phyloP scores from a whole-genome alignment of 768 basidiomycete genomes.

The Harrya chromipes region DNA sequence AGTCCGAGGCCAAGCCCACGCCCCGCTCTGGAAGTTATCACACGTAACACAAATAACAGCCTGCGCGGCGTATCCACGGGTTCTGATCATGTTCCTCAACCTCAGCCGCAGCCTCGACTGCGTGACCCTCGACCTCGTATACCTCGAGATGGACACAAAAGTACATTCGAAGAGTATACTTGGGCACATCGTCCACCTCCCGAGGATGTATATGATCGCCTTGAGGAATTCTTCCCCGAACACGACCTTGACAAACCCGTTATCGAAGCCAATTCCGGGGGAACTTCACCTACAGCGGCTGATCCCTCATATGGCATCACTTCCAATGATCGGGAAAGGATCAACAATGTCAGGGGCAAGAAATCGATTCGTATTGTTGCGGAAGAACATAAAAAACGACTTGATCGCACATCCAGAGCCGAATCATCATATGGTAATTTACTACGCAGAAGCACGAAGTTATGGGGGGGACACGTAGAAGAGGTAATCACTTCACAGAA shows the following conservation, averaged over 20 bases:
- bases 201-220: conserved; percentile 88
- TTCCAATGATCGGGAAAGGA: conserved; percentile 34
- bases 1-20: conserved; percentile 23
- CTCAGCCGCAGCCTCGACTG: conserved; percentile 11
- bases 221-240: conserved; percentile 94
- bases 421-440: conserved; percentile 51
- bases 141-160: conserved; percentile 28
- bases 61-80: conserved; percentile 18
- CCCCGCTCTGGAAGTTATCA: conserved; percentile 31
- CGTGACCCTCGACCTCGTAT: conserved; percentile 24
- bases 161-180: conserved; percentile 67
- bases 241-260: conserved; percentile 96
- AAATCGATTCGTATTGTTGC: conserved; percentile 94
- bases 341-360: conserved; percentile 57
- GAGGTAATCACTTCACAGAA: conserved; percentile 83
- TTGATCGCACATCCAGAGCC: conserved; percentile 66
- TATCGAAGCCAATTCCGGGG: conserved; percentile 80
- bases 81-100: conserved; percentile 13
- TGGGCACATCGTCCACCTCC: conserved; percentile 91
- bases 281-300: conserved; percentile 68
- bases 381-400: conserved; percentile 76
- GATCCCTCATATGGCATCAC: conserved; percentile 47
- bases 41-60: conserved; percentile 17
- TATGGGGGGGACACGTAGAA: conserved; percentile 92
- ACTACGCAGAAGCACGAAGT: conserved; percentile 81